Percentiles rank a stretch among this genome's conserved stretches.
Evolutionary conservation across 768 basidiomycete species (phyloP).

Genomic region (Collybiopsis luxurians): DNA sequence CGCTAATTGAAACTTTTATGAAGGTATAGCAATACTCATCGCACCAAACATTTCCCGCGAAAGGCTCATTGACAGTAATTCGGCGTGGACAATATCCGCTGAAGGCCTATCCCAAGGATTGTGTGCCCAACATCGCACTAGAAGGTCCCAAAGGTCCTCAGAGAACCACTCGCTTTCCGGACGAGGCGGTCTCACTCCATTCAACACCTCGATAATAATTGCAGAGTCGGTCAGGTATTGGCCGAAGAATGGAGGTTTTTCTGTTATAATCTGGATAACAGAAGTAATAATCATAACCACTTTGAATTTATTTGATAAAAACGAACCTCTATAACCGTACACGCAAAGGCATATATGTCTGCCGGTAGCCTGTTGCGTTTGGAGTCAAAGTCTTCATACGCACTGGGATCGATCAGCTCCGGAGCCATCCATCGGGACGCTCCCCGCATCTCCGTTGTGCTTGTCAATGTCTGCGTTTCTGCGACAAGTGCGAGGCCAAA

Average conservation of each 20-base stretch:
- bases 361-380: slow-evolving; percentile 4
- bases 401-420: slow-evolving; percentile 14
- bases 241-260: too few relatives aligned
- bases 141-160: neutral
- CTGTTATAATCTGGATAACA: too few relatives aligned
- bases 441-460: slow-evolving; percentile 3
- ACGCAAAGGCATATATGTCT: slow-evolving; percentile 24
- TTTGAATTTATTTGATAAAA: too few relatives aligned
- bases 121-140: neutral
- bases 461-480: slow-evolving; percentile 4
- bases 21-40: too few relatives aligned
- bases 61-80: neutral
- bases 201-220: too few relatives aligned
- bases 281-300: too few relatives aligned
- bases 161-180: neutral
- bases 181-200: too few relatives aligned
- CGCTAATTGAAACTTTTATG: too few relatives aligned
- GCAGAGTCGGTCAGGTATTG: too few relatives aligned
- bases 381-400: neutral
- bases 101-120: slow-evolving; percentile 73
- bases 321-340: slow-evolving; percentile 26
- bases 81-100: slow-evolving; percentile 64
- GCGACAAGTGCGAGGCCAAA: slow-evolving; percentile 15
- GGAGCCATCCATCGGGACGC: slow-evolving; percentile 22
- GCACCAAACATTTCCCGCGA: neutral